Percentiles rank a stretch among this genome's conserved stretches.
Evolutionary conservation across 352 stramenopile genomes (phyloP).

Genomic region (Phytophthora cryptogea): DNA sequence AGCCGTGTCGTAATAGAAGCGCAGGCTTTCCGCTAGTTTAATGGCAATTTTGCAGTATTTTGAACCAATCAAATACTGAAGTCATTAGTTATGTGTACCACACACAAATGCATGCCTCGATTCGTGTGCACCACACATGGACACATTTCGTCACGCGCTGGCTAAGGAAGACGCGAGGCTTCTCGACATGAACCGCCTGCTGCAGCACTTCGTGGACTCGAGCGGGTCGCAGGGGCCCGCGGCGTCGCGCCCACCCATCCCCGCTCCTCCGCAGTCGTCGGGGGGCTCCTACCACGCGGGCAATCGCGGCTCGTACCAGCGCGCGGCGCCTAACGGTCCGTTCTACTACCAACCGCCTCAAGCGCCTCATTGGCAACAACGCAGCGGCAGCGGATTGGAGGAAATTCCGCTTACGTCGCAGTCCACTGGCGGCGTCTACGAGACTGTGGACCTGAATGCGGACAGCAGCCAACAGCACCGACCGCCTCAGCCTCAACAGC

Average conservation of each 20-base stretch:
- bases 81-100: no score
- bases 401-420: conserved; percentile 40
- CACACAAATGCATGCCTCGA: no score
- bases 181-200: conserved; percentile 56
- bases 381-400: conserved; percentile 18
- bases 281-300: conserved; percentile 24
- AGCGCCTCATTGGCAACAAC: conserved; percentile 16
- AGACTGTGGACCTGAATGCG: conserved; percentile 51
- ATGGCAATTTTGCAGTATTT: no score
- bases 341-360: conserved; percentile 43
- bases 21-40: no score
- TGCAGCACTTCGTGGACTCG: conserved; percentile 65
- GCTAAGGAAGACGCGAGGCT: conserved; percentile 3
- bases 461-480: conserved; percentile 31
- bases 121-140: no score
- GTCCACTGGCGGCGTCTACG: conserved; percentile 39
- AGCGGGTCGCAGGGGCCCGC: conserved; percentile 13
- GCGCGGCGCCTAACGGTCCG: conserved; percentile 22
- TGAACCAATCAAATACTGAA: no score
- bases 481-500: neutral
- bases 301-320: conserved; percentile 39
- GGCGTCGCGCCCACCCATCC: conserved; percentile 26
- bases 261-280: conserved; percentile 35
- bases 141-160: neutral
- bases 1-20: no score